Evolutionary conservation across 2,329 filamentous ascomycete genomes (phyloP), one percentile per base, ranked within the genome.

Genomic region (Colletotrichum sp.): DNA sequence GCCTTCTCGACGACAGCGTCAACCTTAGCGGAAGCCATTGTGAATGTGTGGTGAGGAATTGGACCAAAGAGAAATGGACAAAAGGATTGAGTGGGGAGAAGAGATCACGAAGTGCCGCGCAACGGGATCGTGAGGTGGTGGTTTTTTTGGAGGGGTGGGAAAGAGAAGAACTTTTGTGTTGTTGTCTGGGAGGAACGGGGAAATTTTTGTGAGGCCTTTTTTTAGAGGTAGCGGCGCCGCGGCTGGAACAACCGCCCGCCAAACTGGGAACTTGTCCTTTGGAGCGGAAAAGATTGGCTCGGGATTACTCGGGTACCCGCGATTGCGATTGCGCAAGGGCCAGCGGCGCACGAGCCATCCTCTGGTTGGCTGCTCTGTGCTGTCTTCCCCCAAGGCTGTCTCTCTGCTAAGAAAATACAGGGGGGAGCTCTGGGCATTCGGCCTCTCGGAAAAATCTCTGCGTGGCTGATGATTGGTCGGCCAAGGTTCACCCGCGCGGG

Each of bases 1-100:
- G 84, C 82, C 79, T 83, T 84, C 83, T 86, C 83, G 81, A 86
- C 83, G 80, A 86, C 82, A 81, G 85, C 84, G 74, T 88, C 85
- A 84, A 87, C 83, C 85, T 88, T 87, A 81, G 84, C 79, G 79
- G 83, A 81, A 78, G 88, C 84, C 88, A 89, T 89, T 86, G 84
- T 84, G 83, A 82, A 70, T 75, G 70, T 74, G 69, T 64, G 72
- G 70, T 71, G 59, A 62, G 59, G 65, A 75, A 75, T 78, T 52
- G 64, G 75, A 79, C 70, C 69, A 75, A 39, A 72, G 77, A 72
- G 73, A 79, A 72, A 79, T 80, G 77, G 74, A 77, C 79, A 79
- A 82, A 80, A 52, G 77, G 80, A 80, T 78, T 81, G 84, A 84
- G 84, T 76, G 83, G 84, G 83, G 83, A 83, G 80, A 52, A 52